A percentile compares a stretch with the other conserved stretches of the same genome.
phyloP scores from a whole-genome alignment of 1,139 yeast genomes.

The Debaryomycetaceae sp. region DNA sequence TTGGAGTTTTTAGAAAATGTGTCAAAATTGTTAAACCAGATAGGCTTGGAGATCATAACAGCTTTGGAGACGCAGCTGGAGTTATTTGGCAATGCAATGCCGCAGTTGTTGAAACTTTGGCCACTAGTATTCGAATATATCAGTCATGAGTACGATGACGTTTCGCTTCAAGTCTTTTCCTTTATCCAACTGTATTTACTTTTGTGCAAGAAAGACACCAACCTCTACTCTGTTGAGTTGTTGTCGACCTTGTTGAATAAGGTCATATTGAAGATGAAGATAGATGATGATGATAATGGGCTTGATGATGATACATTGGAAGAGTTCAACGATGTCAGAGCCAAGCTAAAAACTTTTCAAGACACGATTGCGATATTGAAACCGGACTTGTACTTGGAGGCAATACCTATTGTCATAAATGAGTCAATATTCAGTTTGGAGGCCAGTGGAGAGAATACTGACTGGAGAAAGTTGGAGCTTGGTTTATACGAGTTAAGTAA shows the following conservation, averaged over 20 bases:
- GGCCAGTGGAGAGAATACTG: slow-evolving; percentile 15
- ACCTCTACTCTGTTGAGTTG: slow-evolving; percentile 41
- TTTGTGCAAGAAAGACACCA: slow-evolving; percentile 57
- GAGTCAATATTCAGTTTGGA: slow-evolving; percentile 45
- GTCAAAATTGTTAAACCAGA: slow-evolving; percentile 69
- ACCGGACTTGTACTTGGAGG: slow-evolving; percentile 69
- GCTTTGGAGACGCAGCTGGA: slow-evolving; percentile 53
- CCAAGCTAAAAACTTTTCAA: slow-evolving; percentile 71
- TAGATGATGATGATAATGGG: slow-evolving; percentile 71
- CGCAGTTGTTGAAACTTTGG: slow-evolving; percentile 46
- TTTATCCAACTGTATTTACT: slow-evolving; percentile 73
- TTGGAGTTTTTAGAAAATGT: slow-evolving; percentile 74
- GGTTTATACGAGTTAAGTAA: slow-evolving; percentile 80
- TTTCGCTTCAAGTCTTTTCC: slow-evolving; percentile 77
- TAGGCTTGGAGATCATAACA: slow-evolving; percentile 70
- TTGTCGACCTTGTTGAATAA: slow-evolving; percentile 64
- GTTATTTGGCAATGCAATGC: slow-evolving; percentile 39
- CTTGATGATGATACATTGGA: slow-evolving; percentile 60
- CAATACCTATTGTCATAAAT: slow-evolving; percentile 63
- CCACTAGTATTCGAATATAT: slow-evolving; percentile 73
- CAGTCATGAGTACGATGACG: slow-evolving; percentile 83
- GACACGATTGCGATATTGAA: slow-evolving; percentile 78
- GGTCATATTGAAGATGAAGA: slow-evolving; percentile 73
- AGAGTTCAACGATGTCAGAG: slow-evolving; percentile 76
- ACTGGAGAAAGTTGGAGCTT: slow-evolving; percentile 83